phyloP scores from a whole-genome alignment of 805 yeast genomes.

The Komagataella pastoris region DNA sequence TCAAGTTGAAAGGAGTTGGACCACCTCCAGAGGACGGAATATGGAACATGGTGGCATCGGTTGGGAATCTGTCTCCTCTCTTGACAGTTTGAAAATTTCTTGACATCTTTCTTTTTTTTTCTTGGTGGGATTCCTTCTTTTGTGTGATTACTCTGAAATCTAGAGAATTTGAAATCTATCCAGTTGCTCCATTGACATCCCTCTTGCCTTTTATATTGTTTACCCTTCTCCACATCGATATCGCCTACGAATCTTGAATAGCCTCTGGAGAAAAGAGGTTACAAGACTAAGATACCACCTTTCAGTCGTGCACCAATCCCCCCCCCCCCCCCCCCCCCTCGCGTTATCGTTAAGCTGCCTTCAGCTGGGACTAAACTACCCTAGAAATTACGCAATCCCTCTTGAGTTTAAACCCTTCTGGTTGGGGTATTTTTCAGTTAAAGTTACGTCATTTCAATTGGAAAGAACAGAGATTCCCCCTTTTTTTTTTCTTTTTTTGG shows the following conservation, averaged over 20 bases:
- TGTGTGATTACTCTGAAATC: background rate
- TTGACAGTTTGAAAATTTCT: slow-evolving; percentile 5
- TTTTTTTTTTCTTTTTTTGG: background rate
- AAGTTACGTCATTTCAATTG: background rate
- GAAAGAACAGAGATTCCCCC: background rate
- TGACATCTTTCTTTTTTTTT: background rate
- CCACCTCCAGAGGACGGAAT: slow-evolving; percentile 19
- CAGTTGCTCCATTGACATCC: background rate
- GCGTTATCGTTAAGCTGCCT: background rate
- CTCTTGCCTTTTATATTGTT: background rate
- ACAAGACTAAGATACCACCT: background rate
- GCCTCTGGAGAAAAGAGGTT: background rate
- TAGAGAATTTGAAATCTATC: background rate
- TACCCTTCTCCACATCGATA: background rate
- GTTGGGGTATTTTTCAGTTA: background rate
- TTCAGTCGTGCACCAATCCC: background rate
- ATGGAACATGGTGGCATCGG: slow-evolving; percentile 17
- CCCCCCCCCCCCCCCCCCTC: too few relatives aligned
- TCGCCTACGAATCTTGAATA: background rate
- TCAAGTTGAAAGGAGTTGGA: slow-evolving; percentile 22
- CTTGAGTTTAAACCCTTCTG: background rate
- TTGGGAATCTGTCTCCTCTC: slow-evolving; percentile 22
- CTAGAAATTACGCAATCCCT: background rate
- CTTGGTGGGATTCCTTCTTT: background rate
- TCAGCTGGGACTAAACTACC: background rate